Base-by-base conservation (phyloP, 192 early-diverging fungal species). In the Gaertneriomyces sp. region DNA sequence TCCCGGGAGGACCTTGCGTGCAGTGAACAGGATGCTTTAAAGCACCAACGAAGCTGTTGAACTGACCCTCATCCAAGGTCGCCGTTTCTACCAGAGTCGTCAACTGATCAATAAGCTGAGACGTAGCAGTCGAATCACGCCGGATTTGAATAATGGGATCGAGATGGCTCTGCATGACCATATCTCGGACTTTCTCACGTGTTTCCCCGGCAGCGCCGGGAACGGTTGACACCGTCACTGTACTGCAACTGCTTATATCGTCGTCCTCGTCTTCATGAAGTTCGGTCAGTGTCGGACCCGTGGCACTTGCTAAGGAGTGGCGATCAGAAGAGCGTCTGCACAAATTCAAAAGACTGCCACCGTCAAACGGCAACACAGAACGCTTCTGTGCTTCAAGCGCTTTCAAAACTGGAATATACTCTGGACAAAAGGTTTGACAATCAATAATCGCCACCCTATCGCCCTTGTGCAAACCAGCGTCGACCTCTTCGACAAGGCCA, bases 81-180 rank as follows among this genome's bases (percentile, higher is more conserved):
- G 72, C 74, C 16, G 11, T 11, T 41, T 75, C n/a, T 10, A 75
- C 71, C 9, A 75, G 73, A 38, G 50, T 38, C 43, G 51, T 53
- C 39, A 75, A 54, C 14, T 45, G 16, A n/a, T 41, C 41, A 47
- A 62, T 59, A 20, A 75, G 59, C 12, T n/a, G 17, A 6, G 9
- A 11, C 33, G 47, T 51, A 50, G 11, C 47, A 4, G 19, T 41
- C 11, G 57, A 17, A 20, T 65, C 10, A 10, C 74, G 55, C 6
- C 74, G 70, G 54, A 75, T 75, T 53, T 75, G 74, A 40, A 75
- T 53, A 46, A 75, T 75, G 17, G 74, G 74, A 16, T 69, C 71
- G 20, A 75, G 45, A 40, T 58, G 19, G 44, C 71, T 74, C 51
- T 75, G 50, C 10, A 19, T 50, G 16, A 75, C 52, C 57, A 75